Evolutionary conservation across 2,329 filamentous ascomycete species (phyloP).

Genomic region (Fusarium longipes): DNA sequence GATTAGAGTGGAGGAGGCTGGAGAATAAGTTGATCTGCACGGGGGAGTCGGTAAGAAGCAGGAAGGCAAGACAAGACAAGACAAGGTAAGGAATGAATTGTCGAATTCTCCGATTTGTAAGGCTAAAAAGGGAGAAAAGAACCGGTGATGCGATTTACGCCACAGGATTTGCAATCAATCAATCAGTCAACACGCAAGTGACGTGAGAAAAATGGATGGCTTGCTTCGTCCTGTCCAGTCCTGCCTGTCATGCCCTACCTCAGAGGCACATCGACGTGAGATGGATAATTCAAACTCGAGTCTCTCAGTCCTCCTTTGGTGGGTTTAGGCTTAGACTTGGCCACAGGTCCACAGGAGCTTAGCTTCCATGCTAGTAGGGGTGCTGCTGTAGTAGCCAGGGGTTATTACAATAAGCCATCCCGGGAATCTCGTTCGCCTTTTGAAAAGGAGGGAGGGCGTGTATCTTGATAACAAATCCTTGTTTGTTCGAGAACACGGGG

Average conservation of each 20-base stretch:
- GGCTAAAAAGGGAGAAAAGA: constrained; percentile 29
- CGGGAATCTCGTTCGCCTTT: constrained; percentile 13
- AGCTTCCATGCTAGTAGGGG: constrained; percentile 18
- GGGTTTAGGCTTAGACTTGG: constrained; percentile 24
- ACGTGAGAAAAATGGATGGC: constrained; percentile 28
- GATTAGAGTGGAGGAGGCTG: constrained; percentile 24
- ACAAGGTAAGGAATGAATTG: too few species aligned
- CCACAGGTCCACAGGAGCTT: constrained; percentile 14
- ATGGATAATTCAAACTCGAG: not conserved
- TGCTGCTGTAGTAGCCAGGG: constrained; percentile 27
- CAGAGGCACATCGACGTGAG: not conserved
- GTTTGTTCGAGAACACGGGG: constrained; percentile 27
- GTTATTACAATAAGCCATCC: constrained; percentile 38
- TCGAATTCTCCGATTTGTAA: constrained; percentile 30
- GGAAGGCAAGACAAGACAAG: constrained; percentile 14
- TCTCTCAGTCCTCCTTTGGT: constrained; percentile 11
- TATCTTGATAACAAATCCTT: not conserved
- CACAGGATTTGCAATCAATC: constrained; percentile 43
- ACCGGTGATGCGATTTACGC: constrained; percentile 45
- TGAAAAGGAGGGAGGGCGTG: constrained; percentile 13
- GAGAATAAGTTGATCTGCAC: constrained; percentile 28
- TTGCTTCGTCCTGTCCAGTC: constrained; percentile 16
- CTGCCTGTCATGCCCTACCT: constrained; percentile 15
- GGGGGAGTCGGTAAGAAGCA: constrained; percentile 28
- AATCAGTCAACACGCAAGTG: constrained; percentile 20